Base-by-base conservation (phyloP, 306 rosid genomes). In the Ziziphus jujuba region DNA sequence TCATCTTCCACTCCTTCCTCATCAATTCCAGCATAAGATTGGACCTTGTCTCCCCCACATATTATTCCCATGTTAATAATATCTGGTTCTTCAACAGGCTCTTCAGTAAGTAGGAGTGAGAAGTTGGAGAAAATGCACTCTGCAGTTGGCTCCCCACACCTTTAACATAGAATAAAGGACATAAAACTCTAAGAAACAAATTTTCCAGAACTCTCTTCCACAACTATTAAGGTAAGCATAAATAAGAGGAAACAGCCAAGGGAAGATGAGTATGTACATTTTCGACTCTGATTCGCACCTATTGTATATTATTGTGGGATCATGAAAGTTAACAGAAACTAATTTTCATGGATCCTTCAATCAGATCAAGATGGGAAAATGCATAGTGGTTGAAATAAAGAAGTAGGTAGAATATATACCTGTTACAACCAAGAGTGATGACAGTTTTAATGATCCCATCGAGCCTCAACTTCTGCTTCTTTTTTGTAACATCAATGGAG, bases 381-480 rank as follows among this genome's bases (percentile, higher is more conserved):
- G 1, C 45, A 40, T 40, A 28, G 33, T 4, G 3, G 4, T 28
- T 28, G 33, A 28, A 28, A 28, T 28, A 40, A 40, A 40, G 7
- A 2, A 40, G 62, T 16, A 55, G 57, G 56, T 65, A 47, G 54
- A 40, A 40, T 40, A 12, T 5, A 67, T 86, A 93, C 97, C 98
- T 84, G 78, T 77, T 86, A 83, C 97, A 93, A 57, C 65, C 47
- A 65, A 90, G 91, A 28, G 85, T 28, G 80, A 93, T 74, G 76
- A 90, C 96, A 56, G 97, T 83, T 76, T 83, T 93, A 21, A 88
- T 70, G 70, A 93, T 93, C 70, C 98, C 98, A 74, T 90, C 97
- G 58, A 93, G 95, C 85, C 90, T 90, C 86, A 93, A 50, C 65
- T 72, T 93, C 31, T 84, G 82, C 83, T 71, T 85, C 82, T 80